Evolutionary conservation across 2,329 filamentous ascomycete genomes (phyloP).

Genomic region (Cytospora chrysosperma): DNA sequence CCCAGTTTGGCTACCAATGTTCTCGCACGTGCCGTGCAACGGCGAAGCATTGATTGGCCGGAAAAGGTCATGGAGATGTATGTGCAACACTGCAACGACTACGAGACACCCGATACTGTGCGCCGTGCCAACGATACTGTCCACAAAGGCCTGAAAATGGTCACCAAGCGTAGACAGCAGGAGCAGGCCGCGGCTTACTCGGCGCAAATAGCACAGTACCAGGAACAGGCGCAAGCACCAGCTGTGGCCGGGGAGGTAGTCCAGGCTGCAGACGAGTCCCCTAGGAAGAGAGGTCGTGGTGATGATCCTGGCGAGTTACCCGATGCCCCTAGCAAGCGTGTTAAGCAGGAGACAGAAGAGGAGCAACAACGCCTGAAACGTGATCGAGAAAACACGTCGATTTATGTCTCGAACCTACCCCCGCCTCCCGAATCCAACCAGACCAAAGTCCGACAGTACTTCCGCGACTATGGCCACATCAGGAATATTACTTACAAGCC

Average conservation of each 20-base stretch:
- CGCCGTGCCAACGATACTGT: conserved; percentile 72
- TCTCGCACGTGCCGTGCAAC: conserved; percentile 66
- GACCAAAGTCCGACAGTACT: conserved; percentile 80
- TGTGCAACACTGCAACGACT: conserved; percentile 80
- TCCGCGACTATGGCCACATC: conserved; percentile 84
- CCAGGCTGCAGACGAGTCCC: conserved; percentile 33
- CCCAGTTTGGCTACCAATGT: conserved; percentile 75
- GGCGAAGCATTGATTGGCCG: conserved; percentile 69
- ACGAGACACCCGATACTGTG: conserved; percentile 75
- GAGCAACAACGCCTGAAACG: conserved; percentile 57
- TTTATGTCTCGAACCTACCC: conserved; percentile 79
- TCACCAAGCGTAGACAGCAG: conserved; percentile 62
- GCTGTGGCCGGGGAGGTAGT: conserved; percentile 36
- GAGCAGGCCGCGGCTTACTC: conserved; percentile 63
- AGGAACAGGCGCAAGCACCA: conserved; percentile 33
- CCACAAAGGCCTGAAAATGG: conserved; percentile 63
- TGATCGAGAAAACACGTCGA: conserved; percentile 85
- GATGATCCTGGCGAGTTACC: conserved; percentile 48
- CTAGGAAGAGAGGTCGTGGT: conserved; percentile 74
- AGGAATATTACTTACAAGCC: conserved; percentile 70
- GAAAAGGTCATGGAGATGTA: conserved; percentile 75
- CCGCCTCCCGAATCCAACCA: conserved; percentile 69
- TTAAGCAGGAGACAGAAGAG: conserved; percentile 44
- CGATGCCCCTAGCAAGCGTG: conserved; percentile 65
- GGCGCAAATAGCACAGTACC: conserved; percentile 42